A percentile compares a stretch with the other conserved stretches of the same genome.
These are phyloP conservation scores for Boletus patriciae DNA, from an alignment of 768 basidiomycete species.

Conservation along the genomic window DNA sequence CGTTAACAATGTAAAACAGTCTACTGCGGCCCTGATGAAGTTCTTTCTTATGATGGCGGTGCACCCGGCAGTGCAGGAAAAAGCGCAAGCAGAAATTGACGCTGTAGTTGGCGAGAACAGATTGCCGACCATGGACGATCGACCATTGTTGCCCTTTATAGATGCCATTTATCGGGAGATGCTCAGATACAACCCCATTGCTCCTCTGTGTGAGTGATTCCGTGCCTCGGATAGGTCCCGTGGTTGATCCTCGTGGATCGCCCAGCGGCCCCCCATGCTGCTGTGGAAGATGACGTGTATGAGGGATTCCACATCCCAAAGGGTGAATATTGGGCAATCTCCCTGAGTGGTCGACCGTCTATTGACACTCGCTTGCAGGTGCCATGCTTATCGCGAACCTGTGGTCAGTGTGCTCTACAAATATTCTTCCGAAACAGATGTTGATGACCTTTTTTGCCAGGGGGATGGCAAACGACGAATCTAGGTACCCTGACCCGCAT, in stretches of 20 bases:
- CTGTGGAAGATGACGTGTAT: conserved; percentile 14
- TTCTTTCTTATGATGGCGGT: conserved; percentile 5
- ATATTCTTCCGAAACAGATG: background rate
- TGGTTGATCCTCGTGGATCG: background rate
- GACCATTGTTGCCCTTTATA: conserved; percentile 34
- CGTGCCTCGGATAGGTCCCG: background rate
- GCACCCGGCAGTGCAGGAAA: conserved; percentile 12
- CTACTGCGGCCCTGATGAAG: background rate
- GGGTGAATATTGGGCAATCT: background rate
- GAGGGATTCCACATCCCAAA: conserved; percentile 50
- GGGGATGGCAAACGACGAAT: conserved; percentile 16
- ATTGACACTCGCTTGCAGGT: background rate
- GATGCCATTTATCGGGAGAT: conserved; percentile 36
- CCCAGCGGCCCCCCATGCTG: conserved; percentile 10
- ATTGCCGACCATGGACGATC: conserved; percentile 14
- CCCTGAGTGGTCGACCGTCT: no score
- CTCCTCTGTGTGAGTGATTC: conserved; percentile 6
- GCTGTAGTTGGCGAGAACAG: conserved; percentile 13
- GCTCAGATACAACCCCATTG: background rate
- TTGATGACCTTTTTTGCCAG: background rate
- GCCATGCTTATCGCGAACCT: conserved; percentile 1
- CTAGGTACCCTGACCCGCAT: no score
- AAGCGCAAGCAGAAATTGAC: conserved; percentile 12
- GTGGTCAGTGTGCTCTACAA: conserved; percentile 4
- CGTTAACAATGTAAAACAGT: background rate